These are phyloP conservation scores for Leccinum subtestaceum DNA, from an alignment of 768 basidiomycete genomes.

Conservation along the genomic window DNA sequence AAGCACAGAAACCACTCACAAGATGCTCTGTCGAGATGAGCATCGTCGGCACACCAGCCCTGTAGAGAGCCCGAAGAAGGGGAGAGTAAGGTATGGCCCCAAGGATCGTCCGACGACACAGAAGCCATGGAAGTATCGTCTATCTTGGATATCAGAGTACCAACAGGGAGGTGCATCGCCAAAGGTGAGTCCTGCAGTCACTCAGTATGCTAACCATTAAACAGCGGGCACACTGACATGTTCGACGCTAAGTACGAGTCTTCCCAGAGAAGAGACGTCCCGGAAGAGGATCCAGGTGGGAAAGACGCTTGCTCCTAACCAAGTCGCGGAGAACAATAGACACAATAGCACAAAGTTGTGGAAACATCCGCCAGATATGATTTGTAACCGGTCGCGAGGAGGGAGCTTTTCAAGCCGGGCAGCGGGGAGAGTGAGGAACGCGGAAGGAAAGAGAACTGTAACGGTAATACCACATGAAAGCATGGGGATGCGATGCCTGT, in stretches of 20 bases:
- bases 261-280: constrained; percentile 51
- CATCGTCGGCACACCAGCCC: constrained; percentile 64
- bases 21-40: constrained; percentile 24
- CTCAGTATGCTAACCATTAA: constrained; percentile 4
- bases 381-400: constrained; percentile 48
- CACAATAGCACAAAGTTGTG: constrained; percentile 70
- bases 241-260: constrained; percentile 54
- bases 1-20: constrained; percentile 10
- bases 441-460: constrained; percentile 64
- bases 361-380: constrained; percentile 72
- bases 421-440: constrained; percentile 65
- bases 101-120: constrained; percentile 32
- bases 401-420: constrained; percentile 35
- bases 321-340: constrained; percentile 40
- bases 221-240: constrained; percentile 39
- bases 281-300: constrained; percentile 43
- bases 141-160: constrained; percentile 58
- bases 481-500: constrained; percentile 65
- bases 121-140: constrained; percentile 56
- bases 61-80: constrained; percentile 13
- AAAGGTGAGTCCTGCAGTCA: constrained; percentile 57
- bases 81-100: constrained; percentile 46
- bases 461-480: constrained; percentile 60
- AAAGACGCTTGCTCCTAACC: constrained; percentile 27
- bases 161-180: constrained; percentile 49